Conservation (phyloP, 1,139 yeast genomes). For the Pichia sp. region DNA sequence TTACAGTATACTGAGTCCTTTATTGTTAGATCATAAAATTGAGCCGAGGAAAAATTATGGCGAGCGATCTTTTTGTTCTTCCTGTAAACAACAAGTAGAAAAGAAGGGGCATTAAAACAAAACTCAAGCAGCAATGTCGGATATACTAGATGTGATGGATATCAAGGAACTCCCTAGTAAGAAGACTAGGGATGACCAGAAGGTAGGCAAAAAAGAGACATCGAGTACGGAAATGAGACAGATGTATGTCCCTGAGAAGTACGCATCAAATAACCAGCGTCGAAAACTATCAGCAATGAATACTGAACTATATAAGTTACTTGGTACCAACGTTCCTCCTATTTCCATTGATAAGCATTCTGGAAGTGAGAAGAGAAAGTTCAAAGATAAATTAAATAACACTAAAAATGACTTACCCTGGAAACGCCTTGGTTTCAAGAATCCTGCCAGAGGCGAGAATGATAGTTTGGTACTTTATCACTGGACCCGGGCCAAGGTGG, state of each 20-base stretch:
- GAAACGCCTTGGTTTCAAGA: constrained; percentile 58
- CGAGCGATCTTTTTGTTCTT: too few species aligned
- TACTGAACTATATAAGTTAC: constrained; percentile 75
- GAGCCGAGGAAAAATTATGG: too few species aligned
- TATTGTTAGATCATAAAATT: too few species aligned
- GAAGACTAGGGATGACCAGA: constrained; percentile 12
- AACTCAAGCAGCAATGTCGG: constrained; percentile 28
- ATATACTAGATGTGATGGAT: constrained; percentile 72
- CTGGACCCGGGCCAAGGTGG: constrained; percentile 46
- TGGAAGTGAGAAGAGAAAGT: constrained; percentile 28
- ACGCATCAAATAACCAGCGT: constrained; percentile 17
- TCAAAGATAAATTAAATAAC: constrained; percentile 52
- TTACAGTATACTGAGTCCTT: too few species aligned
- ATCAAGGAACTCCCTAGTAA: constrained; percentile 35
- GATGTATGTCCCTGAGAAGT: constrained; percentile 11
- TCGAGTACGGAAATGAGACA: constrained; percentile 7
- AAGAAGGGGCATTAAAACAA: neutral
- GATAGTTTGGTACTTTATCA: constrained; percentile 51
- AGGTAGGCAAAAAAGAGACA: neutral
- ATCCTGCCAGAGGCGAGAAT: constrained; percentile 32
- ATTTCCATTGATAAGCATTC: constrained; percentile 39
- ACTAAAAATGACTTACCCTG: constrained; percentile 43
- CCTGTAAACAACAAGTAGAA: neutral
- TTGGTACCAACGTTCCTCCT: constrained; percentile 93
- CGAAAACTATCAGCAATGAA: constrained; percentile 60